Conservation (phyloP, 2,329 filamentous ascomycete species). For the Aureobasidium mangrovei region DNA sequence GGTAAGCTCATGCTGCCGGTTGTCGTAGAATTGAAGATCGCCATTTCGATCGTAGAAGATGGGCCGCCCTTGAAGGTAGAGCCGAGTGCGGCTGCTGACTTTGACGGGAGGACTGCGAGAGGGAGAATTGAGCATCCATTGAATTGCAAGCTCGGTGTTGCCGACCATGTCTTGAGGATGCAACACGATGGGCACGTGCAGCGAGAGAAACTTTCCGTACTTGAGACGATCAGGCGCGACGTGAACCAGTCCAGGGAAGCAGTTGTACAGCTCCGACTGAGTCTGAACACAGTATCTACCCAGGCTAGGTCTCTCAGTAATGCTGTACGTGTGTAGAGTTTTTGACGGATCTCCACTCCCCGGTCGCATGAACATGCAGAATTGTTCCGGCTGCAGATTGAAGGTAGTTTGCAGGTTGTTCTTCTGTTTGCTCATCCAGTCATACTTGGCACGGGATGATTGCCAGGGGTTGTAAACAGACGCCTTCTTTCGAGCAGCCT, state of each 20-base stretch:
- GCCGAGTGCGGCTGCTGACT: constrained; percentile 1
- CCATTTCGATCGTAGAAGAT: not conserved
- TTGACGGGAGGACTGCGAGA: not conserved
- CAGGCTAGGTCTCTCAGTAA: not conserved
- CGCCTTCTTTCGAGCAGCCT: not conserved
- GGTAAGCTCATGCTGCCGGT: not conserved
- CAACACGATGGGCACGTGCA: not conserved
- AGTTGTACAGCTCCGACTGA: not conserved
- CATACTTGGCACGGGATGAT: not conserved
- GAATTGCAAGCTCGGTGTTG: not conserved
- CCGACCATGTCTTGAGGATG: not conserved
- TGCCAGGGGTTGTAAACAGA: not conserved
- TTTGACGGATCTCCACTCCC: not conserved
- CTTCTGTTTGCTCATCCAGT: not conserved
- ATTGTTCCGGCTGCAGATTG: constrained; percentile 3
- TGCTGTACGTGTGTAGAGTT: constrained; percentile 10
- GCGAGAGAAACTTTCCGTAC: not conserved
- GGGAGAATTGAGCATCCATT: not conserved
- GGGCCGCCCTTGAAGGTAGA: constrained; percentile 1
- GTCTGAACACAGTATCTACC: not conserved
- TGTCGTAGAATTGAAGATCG: constrained; percentile 1
- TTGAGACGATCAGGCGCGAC: not conserved
- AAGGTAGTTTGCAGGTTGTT: not conserved
- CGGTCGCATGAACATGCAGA: constrained; percentile 12
- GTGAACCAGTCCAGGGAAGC: not conserved